Base-by-base conservation (phyloP, 1,284 basidiomycete genomes). In the Trichosporon sp. region DNA sequence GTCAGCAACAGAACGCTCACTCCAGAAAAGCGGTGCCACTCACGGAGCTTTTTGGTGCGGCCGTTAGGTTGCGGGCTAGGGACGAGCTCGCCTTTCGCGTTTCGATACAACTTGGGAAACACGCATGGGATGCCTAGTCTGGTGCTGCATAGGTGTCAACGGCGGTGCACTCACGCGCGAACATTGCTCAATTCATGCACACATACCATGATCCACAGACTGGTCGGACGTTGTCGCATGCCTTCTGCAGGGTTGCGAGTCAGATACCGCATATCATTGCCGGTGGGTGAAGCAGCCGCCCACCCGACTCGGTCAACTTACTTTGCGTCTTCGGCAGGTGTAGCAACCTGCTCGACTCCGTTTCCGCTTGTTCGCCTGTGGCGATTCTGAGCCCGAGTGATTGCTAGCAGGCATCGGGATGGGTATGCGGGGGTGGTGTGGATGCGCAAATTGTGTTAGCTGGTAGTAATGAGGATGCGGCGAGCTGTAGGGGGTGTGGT, bases 41-140 rank as follows among this genome's bases (percentile, higher is more conserved):
- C 31, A 70, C 69, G 44, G 14, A 67, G 64, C 57, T 65, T 65
- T 56, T 69, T 69, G 4, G 65, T 67, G 4, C 68, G 59, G 10
- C 70, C 70, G 27, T 71, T 71, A 1, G 70, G 70, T 37, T 71
- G 70, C 6, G 70, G 70, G 1, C 62, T 63, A 11, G 70, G 68
- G 4, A 69, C 66, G 9, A 69, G 65, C 29, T 69, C 70, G 14
- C 70, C 70, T 29, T 65, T 63, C 6, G 64, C 65, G 32, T 69
- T 69, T 16, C 65, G 60, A 29, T 69, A 66, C 7, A 71, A 62
- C 57, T 69, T 67, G 32, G 70, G 70, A 56, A 68, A 71, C 5
- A 71, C 66, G 37, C 70, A 71, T 4, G 68, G 63, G 14, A 66
- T 69, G 52, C 65, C 65, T 0, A 69, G 61, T 14, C 68, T 56